Base-by-base conservation (phyloP, 768 basidiomycete genomes). In the Leccinum longicurvipes region DNA sequence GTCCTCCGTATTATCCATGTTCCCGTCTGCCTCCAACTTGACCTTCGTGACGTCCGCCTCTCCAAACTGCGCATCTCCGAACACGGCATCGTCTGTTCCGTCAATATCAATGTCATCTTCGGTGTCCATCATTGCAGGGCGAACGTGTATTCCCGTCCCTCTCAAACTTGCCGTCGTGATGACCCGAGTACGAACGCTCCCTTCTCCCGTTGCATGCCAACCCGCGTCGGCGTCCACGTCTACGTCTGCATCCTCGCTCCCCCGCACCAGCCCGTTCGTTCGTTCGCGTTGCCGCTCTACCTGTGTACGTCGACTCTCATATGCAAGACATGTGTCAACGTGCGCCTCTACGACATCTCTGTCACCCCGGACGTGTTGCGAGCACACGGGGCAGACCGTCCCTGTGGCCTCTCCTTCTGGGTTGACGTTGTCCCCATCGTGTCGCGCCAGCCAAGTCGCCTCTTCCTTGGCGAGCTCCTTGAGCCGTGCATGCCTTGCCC, bases 41-140 rank as follows among this genome's bases (percentile, higher is more conserved):
- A 73, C 51, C 29, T 34, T 47, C 27, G 88, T 70, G 31, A 91
- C 74, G 62, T 92, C 90, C 3, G 77, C 77, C 67, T 91, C 89
- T 10, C 83, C 85, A 67, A 93, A 93, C 64, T 93, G 91, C 1
- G 80, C 77, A 17, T 81, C 79, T 1, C 90, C 90, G 63, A 83
- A 93, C 1, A 78, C 63, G 3, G 66, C 79, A 53, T 83, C 78
- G 64, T 90, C 89, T 53, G 88, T 87, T 3, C 90, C 89, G 54
- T 91, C 90, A 10, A 91, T 75, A 55, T 93, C 91, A 10, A 92
- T 76, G 46, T 91, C 90, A 17, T 87, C 89, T 28, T 93, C 91
- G 2, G 88, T 78, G 56, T 91, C 89, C 56, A 78, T 73, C 17
- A 79, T 75, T n/a, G 76, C 68, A 24, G 72, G 73, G 39, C 87